Percentiles rank a stretch among this genome's conserved stretches.
Conservation (phyloP, 768 basidiomycete genomes). For the Pulveroboletus sp. region DNA sequence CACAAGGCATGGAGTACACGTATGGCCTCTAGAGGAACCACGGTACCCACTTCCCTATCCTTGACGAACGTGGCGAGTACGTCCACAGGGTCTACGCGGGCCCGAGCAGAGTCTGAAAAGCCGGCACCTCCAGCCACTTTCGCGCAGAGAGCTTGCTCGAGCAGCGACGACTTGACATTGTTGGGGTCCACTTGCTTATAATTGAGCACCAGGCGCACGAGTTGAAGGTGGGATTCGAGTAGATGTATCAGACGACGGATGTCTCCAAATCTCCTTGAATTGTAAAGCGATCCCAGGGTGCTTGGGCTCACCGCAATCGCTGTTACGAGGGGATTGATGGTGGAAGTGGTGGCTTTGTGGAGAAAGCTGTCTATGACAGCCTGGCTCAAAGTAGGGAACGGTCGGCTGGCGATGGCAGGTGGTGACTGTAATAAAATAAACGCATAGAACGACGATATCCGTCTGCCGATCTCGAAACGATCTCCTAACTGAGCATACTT, state of each 20-base stretch:
- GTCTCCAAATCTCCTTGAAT: conserved; percentile 64
- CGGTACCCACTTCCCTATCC: conserved; percentile 54
- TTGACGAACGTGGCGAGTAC: conserved; percentile 66
- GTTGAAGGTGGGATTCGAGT: conserved; percentile 60
- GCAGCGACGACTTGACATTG: conserved; percentile 51
- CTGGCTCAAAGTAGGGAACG: conserved; percentile 58
- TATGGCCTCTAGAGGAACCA: conserved; percentile 64
- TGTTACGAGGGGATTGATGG: conserved; percentile 76
- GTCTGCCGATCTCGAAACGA: conserved; percentile 75
- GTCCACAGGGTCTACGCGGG: conserved; percentile 68
- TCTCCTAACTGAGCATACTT: conserved; percentile 79
- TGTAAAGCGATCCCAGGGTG: conserved; percentile 56
- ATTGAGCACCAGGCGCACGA: conserved; percentile 60
- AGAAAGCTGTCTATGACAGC: conserved; percentile 69
- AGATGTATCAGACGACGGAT: conserved; percentile 63
- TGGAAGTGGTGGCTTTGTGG: conserved; percentile 69
- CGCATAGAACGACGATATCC: conserved; percentile 62
- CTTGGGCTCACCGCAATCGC: conserved; percentile 60
- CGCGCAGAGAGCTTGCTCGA: conserved; percentile 75
- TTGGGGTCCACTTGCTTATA: conserved; percentile 51
- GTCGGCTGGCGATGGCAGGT: conserved; percentile 47
- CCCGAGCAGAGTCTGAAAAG: conserved; percentile 41
- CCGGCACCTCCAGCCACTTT: conserved; percentile 49
- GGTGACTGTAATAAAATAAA: conserved; percentile 63
- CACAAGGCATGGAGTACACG: conserved; percentile 65